These are phyloP conservation scores for Chaetomium tenue DNA, from an alignment of 495 filamentous ascomycete genomes.

Conservation along the genomic window DNA sequence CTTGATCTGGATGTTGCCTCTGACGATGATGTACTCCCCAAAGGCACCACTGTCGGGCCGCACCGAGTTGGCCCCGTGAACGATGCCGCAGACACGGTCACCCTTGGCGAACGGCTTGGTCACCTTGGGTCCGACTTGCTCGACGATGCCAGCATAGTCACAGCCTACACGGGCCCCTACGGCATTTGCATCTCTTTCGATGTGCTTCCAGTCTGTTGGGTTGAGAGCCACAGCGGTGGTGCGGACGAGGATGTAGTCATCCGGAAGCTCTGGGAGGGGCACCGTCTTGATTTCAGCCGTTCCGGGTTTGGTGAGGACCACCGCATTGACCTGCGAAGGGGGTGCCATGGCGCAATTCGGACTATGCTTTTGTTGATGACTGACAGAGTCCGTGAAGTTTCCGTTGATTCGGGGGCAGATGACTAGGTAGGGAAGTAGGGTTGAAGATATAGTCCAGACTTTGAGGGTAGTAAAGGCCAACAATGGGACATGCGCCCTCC, in stretches of 20 bases:
- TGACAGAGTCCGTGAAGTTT: not conserved
- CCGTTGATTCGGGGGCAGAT: too few species aligned
- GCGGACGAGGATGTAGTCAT: conserved; percentile 55
- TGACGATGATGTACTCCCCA: conserved; percentile 38
- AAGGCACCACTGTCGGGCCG: conserved; percentile 41
- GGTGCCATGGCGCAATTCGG: conserved; percentile 11
- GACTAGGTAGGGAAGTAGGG: not conserved
- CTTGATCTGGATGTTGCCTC: conserved; percentile 32
- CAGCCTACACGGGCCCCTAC: conserved; percentile 39
- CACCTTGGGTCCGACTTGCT: conserved; percentile 42
- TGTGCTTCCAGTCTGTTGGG: conserved; percentile 60
- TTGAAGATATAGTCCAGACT: not conserved
- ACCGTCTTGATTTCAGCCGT: conserved; percentile 27
- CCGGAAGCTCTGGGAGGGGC: conserved; percentile 44
- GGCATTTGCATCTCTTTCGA: conserved; percentile 29
- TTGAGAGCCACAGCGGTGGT: conserved; percentile 55
- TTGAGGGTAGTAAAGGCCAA: not conserved
- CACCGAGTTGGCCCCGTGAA: conserved; percentile 32
- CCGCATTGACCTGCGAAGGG: conserved; percentile 23
- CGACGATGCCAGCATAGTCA: conserved; percentile 46
- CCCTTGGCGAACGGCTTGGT: conserved; percentile 35
- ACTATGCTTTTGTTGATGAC: not conserved
- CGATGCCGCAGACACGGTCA: conserved; percentile 46
- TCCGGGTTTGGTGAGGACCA: conserved; percentile 23
- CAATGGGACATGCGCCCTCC: not conserved